Conservation (phyloP, 129 eudicot genomes). For the Pittosporum tobira region DNA sequence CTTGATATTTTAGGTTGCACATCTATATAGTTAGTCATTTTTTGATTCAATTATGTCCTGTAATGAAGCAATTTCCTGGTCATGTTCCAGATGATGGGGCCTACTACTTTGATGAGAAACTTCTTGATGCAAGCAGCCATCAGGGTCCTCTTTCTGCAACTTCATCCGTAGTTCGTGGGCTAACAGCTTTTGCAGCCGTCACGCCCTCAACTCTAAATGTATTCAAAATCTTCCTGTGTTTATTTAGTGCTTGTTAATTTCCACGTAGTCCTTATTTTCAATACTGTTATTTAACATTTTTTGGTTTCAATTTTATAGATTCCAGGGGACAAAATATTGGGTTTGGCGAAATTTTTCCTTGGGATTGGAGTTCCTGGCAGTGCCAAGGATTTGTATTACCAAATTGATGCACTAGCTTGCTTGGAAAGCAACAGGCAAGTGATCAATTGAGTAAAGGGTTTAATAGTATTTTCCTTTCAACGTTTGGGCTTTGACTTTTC, state of each 20-base stretch:
- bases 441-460: slow-evolving; percentile 3
- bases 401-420: slow-evolving; percentile 62
- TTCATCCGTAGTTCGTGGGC: slow-evolving; percentile 75
- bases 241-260: slow-evolving; percentile 1
- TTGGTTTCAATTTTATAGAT: slow-evolving; percentile 40
- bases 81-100: slow-evolving; percentile 71
- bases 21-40: no score
- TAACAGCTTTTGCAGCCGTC: slow-evolving; percentile 54
- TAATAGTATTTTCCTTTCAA: not conserved
- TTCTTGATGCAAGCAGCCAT: slow-evolving; percentile 53
- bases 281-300: slow-evolving; percentile 7
- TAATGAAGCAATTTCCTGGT: not conserved
- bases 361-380: slow-evolving; percentile 77
- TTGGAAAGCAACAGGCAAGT: slow-evolving; percentile 78
- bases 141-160: slow-evolving; percentile 82
- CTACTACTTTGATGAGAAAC: slow-evolving; percentile 86
- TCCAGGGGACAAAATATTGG: slow-evolving; percentile 73
- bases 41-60: no score
- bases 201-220: slow-evolving; percentile 63
- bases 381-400: slow-evolving; percentile 74
- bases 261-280: not conserved
- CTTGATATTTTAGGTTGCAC: no score
- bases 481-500: not conserved
- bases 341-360: slow-evolving; percentile 91
- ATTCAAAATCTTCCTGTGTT: slow-evolving; percentile 5